These are phyloP conservation scores for Ceratocystis cacaofunesta DNA, from an alignment of 2,329 filamentous ascomycete species.

Conservation along the genomic window DNA sequence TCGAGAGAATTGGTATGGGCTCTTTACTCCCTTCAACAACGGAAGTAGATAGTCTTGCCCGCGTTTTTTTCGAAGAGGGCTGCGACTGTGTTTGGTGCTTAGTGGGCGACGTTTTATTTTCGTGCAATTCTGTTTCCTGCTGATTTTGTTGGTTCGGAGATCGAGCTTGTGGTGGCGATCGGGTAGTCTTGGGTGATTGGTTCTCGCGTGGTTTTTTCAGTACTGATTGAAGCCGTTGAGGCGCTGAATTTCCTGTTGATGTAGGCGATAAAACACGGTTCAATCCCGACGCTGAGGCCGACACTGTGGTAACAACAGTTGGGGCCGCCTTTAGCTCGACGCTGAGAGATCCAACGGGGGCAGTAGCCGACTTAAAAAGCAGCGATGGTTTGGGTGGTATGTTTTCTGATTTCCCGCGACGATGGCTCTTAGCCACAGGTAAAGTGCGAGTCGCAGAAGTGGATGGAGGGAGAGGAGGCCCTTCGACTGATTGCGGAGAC, in stretches of 20 bases:
- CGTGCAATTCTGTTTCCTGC: not conserved
- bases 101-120: not conserved
- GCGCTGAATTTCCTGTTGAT: conserved; percentile 17
- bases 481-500: conserved; percentile 23
- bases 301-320: conserved; percentile 6
- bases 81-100: conserved; percentile 6
- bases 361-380: conserved; percentile 8
- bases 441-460: conserved; percentile 26
- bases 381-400: conserved; percentile 10
- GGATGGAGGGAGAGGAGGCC: conserved; percentile 24
- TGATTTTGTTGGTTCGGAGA: not conserved
- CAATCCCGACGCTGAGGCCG: conserved; percentile 12
- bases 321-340: conserved; percentile 5
- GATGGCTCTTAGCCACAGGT: conserved; percentile 20
- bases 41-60: conserved; percentile 22
- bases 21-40: conserved; percentile 17
- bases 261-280: conserved; percentile 19
- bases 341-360: not conserved
- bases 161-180: conserved; percentile 17
- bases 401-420: conserved; percentile 14
- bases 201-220: conserved; percentile 12
- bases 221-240: conserved; percentile 13
- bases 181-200: conserved; percentile 18
- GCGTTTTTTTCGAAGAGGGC: conserved; percentile 18
- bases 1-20: conserved; percentile 12